Percentiles rank a stretch among this genome's conserved stretches.
Evolutionary conservation across 2,329 filamentous ascomycete genomes (phyloP).

Genomic region (Aureobasidium sp.): DNA sequence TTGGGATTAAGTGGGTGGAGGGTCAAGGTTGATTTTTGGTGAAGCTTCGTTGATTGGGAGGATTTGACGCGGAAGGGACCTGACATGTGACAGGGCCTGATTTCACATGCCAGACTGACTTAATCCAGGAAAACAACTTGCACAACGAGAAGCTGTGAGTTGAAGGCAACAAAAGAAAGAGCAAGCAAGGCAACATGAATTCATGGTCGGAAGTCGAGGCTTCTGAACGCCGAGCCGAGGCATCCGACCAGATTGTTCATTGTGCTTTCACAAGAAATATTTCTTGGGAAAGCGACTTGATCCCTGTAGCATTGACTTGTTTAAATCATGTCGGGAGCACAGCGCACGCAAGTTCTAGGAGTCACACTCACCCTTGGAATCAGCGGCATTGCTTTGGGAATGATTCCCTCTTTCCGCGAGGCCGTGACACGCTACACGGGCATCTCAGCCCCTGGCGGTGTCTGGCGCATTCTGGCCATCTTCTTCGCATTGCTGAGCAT

Average conservation of each 20-base stretch:
- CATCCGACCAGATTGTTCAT: not conserved
- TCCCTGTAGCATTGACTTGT: not conserved
- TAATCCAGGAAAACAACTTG: not conserved
- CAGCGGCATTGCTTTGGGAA: conserved; percentile 16
- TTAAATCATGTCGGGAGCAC: conserved; percentile 23
- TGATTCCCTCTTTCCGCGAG: conserved; percentile 21
- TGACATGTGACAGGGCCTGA: not conserved
- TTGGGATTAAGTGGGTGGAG: not conserved
- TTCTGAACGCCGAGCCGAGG: not conserved
- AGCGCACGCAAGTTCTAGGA: conserved; percentile 22
- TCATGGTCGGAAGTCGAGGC: not conserved
- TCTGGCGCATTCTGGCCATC: conserved; percentile 32
- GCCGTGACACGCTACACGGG: conserved; percentile 17
- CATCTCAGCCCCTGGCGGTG: conserved; percentile 15
- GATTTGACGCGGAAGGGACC: not conserved
- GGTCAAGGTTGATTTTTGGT: not conserved
- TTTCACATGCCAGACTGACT: not conserved
- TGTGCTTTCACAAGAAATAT: not conserved
- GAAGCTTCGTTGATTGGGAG: not conserved
- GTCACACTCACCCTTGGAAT: conserved; percentile 20
- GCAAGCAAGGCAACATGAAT: no score
- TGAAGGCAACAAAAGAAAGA: not conserved
- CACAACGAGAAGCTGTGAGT: not conserved
- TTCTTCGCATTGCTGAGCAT: conserved; percentile 55
- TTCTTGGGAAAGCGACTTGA: not conserved